Conservation (phyloP, 805 yeast genomes). For the Barnettozyma sucrosica region DNA sequence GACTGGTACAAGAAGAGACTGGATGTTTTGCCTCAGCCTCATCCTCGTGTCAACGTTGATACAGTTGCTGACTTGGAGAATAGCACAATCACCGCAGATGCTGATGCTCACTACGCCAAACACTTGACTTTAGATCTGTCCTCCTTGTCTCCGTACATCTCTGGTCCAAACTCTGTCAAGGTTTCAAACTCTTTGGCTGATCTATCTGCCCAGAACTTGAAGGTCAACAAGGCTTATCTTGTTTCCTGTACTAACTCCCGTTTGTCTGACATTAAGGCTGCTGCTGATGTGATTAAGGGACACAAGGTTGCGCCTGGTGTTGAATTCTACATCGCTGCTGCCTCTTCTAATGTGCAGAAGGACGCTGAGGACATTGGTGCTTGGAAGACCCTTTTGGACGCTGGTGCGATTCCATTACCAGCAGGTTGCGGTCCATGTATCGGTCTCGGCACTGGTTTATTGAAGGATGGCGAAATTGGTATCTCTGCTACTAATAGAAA, state of each 20-base stretch:
- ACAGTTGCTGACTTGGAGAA: conserved; percentile 49
- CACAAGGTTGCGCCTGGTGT: conserved; percentile 83
- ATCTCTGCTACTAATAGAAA: conserved; percentile 98
- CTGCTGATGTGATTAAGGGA: conserved; percentile 79
- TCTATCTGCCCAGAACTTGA: conserved; percentile 64
- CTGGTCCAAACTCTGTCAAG: conserved; percentile 98
- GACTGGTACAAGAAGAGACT: conserved; percentile 73
- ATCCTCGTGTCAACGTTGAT: conserved; percentile 71
- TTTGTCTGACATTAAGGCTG: conserved; percentile 86
- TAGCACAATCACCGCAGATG: conserved; percentile 47
- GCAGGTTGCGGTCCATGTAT: conserved; percentile 99
- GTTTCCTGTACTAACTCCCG: conserved; percentile 98
- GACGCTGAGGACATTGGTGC: conserved; percentile 91
- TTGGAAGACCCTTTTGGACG: conserved; percentile 83
- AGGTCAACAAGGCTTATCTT: conserved; percentile 87
- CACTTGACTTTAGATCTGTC: conserved; percentile 74
- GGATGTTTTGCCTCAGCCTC: conserved; percentile 53
- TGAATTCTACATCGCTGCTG: conserved; percentile 96
- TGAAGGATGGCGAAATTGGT: conserved; percentile 96
- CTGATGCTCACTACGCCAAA: conserved; percentile 84
- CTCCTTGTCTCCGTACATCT: conserved; percentile 78
- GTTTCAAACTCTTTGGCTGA: conserved; percentile 74
- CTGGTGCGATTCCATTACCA: conserved; percentile 93
- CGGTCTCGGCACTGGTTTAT: conserved; percentile 90
- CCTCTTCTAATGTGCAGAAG: conserved; percentile 85